These are phyloP conservation scores for Dothiorella sarmentorum DNA, from an alignment of 2,329 filamentous ascomycete species.

Conservation along the genomic window DNA sequence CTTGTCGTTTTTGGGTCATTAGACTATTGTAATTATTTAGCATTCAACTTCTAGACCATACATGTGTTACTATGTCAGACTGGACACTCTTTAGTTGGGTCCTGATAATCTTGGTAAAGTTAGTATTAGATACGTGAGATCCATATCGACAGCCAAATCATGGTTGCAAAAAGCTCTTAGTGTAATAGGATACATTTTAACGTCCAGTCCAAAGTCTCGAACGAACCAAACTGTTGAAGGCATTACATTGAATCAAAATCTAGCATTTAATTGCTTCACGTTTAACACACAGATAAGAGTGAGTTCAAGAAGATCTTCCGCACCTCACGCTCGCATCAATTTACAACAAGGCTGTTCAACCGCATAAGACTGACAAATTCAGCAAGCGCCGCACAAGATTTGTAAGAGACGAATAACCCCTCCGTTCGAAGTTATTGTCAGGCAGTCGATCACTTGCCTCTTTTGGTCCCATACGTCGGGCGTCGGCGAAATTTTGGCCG, in stretches of 20 bases:
- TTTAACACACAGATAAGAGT: neutral
- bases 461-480: neutral
- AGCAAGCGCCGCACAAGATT: neutral
- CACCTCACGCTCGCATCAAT: neutral
- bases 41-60: neutral
- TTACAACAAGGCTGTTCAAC: neutral
- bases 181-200: no score
- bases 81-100: neutral
- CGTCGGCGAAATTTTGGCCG: slow-evolving; percentile 1
- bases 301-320: neutral
- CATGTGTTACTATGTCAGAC: neutral
- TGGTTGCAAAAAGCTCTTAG: neutral
- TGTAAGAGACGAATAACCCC: neutral
- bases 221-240: neutral
- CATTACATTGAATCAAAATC: neutral
- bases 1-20: neutral
- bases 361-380: neutral
- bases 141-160: neutral
- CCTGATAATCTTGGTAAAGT: neutral
- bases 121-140: neutral
- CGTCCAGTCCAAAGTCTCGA: neutral
- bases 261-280: neutral
- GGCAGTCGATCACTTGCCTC: neutral
- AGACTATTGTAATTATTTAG: neutral
- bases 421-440: neutral